Evolutionary conservation across 148 eudicot species (phyloP), one percentile per base, ranked within the genome.

Genomic region (Fagopyrum homotropicum): DNA sequence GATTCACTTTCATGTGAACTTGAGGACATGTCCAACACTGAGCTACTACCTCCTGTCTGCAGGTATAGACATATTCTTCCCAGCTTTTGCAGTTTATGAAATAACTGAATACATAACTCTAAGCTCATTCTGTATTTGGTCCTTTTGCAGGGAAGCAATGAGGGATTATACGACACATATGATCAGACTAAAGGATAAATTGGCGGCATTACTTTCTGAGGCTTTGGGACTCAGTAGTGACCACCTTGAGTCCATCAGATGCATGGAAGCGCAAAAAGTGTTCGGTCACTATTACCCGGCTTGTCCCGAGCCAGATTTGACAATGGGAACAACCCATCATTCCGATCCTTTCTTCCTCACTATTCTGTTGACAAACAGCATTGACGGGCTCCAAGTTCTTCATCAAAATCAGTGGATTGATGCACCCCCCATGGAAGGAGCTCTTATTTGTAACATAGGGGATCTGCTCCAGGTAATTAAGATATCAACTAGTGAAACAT

Each of bases 271-370:
- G 19, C 81, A 84, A 43, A 82, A 84, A 70, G 1, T 93, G 29
- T 84, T 87, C 0, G 88, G 84, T n/a, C 92, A 82, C 3, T 93
- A 86, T 35, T 93, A 93, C 78, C 97, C 94, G 4, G 49, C 82
- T 59, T 93, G 97, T 70, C 97, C 97, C 0, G 87, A 93, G 77
- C 98, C 98, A 1, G 81, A 90, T 16, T 69, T 81, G 76, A 82
- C 93, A 3, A 22, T 93, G 43, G 98, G 98, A 59, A 82, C 90
- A 51, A 49, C 79, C 2, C 78, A 75, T 15, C 96, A 90, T 74
- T 77, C 96, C 0, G 96, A 93, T 75, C 87, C 93, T 12, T 82
- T 87, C 61, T 83, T 83, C 69, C 71, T 93, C 14, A 93, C 93
- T 0, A 35, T 93, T 55, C 78, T 93, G 1, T 57, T 84, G 50